Percentiles rank a stretch among this genome's conserved stretches.
These are phyloP conservation scores for Xylaria curta DNA, from an alignment of 495 filamentous ascomycete species.

Conservation along the genomic window DNA sequence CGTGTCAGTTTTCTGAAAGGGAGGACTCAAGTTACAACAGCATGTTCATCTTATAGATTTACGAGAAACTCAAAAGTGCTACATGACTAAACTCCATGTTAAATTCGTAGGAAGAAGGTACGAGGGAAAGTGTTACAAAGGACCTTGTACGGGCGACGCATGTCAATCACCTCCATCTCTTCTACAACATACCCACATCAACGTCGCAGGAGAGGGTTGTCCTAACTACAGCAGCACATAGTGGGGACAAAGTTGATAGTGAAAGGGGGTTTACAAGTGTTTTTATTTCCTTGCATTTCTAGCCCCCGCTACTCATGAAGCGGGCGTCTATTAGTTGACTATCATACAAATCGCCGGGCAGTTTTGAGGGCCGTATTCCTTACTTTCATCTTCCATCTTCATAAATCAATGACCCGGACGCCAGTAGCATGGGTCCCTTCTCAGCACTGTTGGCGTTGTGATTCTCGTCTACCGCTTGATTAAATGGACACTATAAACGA, in stretches of 20 bases:
- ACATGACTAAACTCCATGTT: too few relatives aligned
- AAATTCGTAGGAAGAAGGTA: too few relatives aligned
- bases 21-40: too few relatives aligned
- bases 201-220: background rate
- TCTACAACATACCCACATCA: too few relatives aligned
- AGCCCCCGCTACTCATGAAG: conserved; percentile 8
- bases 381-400: conserved; percentile 1
- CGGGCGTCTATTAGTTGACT: conserved; percentile 26
- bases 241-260: background rate
- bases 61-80: too few relatives aligned
- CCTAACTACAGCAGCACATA: background rate
- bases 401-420: background rate
- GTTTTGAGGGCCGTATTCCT: background rate
- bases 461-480: background rate
- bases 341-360: conserved; percentile 23
- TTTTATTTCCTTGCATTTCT: conserved; percentile 24
- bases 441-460: background rate
- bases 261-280: background rate
- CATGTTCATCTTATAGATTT: too few relatives aligned
- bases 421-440: background rate
- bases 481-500: background rate
- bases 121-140: too few relatives aligned
- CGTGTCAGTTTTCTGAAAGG: too few relatives aligned
- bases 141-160: too few relatives aligned
- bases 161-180: too few relatives aligned